Evolutionary conservation across 2,329 filamentous ascomycete genomes (phyloP).

Genomic region (Pestalotiopsis sp.): DNA sequence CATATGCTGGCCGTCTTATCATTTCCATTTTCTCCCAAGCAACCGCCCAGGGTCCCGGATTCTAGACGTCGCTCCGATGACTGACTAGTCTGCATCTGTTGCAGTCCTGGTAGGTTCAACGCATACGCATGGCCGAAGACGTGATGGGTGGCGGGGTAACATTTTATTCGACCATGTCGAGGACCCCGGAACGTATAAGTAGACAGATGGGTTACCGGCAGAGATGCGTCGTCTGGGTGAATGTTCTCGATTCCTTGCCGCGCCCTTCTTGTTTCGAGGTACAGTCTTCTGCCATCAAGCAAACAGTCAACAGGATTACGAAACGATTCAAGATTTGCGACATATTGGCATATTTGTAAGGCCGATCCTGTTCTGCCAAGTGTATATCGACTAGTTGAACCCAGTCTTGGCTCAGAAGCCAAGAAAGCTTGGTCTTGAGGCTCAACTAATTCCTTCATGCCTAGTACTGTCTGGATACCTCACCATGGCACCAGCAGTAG

Average conservation of each 20-base stretch:
- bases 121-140: background rate
- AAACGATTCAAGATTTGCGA: background rate
- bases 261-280: background rate
- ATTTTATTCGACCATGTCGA: background rate
- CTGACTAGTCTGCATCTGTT: constrained; percentile 4
- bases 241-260: background rate
- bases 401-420: background rate
- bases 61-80: background rate
- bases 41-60: background rate
- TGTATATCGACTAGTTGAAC: background rate
- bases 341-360: background rate
- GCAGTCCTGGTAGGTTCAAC: background rate
- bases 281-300: background rate
- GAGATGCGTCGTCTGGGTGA: no score
- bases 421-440: constrained; percentile 1
- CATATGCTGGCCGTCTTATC: background rate
- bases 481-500: background rate
- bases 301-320: background rate
- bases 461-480: background rate
- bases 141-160: constrained; percentile 9
- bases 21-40: background rate
- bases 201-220: background rate
- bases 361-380: background rate
- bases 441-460: background rate
- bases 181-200: background rate